Percentiles rank a stretch among this genome's conserved stretches.
phyloP scores from a whole-genome alignment of 441 rosid genomes.

The Croton laevigatus region DNA sequence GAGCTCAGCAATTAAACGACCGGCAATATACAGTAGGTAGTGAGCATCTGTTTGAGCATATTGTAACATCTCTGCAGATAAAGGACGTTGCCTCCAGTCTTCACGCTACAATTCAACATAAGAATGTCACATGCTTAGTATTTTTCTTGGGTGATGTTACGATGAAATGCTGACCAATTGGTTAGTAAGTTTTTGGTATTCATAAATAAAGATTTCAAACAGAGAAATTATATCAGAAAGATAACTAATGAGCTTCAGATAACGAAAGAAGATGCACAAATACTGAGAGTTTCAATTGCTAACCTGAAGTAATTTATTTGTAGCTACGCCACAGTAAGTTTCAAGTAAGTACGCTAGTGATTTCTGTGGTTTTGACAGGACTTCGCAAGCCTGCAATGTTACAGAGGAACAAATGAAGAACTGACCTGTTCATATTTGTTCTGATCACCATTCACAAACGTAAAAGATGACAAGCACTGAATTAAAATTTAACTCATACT shows the following conservation, averaged over 20 bases:
- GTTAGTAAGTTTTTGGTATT: not conserved
- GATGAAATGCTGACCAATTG: not conserved
- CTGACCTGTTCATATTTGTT: not conserved
- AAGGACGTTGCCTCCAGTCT: constrained; percentile 97
- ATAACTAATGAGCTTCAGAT: not conserved
- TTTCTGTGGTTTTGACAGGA: constrained; percentile 81
- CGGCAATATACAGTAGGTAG: constrained; percentile 74
- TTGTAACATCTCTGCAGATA: constrained; percentile 70
- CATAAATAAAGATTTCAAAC: constrained; percentile 13
- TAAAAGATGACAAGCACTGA: not conserved
- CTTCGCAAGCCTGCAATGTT: constrained; percentile 73
- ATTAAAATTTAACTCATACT: not conserved
- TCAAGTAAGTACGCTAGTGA: constrained; percentile 90
- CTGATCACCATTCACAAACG: not conserved
- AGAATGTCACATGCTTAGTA: constrained; percentile 1
- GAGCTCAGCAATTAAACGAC: constrained; percentile 62
- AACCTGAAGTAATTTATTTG: constrained; percentile 90
- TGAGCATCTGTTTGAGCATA: constrained; percentile 90
- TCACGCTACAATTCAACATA: constrained; percentile 58
- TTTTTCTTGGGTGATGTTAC: not conserved
- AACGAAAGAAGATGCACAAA: constrained; percentile 11
- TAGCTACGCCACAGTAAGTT: constrained; percentile 66
- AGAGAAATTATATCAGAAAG: not conserved
- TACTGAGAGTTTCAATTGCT: constrained; percentile 16
- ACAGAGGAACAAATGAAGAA: constrained; percentile 18